Evolutionary conservation across 2,329 filamentous ascomycete genomes (phyloP), one percentile per base, ranked within the genome.

Genomic region (Calonectria honghensis): DNA sequence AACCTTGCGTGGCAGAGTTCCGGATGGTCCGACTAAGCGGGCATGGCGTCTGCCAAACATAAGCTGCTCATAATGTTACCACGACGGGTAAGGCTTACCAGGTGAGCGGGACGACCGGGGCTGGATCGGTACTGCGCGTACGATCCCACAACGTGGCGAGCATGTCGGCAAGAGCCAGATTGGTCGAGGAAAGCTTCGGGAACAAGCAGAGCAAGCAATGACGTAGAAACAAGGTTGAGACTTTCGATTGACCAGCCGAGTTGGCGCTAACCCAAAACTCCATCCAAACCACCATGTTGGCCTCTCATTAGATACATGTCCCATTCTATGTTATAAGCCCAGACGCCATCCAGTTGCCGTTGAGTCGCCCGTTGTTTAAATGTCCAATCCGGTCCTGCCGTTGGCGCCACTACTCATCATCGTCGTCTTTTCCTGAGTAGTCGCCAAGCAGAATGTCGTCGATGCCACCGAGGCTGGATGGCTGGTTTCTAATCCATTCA

Each of bases 401-500:
- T 68, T 76, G 70, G 68, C 51, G 63, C 73, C 61, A 69, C 77
- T 79, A 84, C 39, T 85, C 84, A 50, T 87, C 84, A 48, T 86
- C 85, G 29, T 86, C 90, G 73, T 87, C 85, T 81, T 93, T 94
- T 75, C 90, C 90, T 77, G 89, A 90, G 82, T 93, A 94, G 80
- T 96, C 93, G 16, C 93, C 93, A 41, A 97, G 88, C 66, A 96
- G 86, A 69, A 97, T 92, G 82, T 96, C 94, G 79, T 95, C 93
- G 83, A 90, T 80, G 81, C 89, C 83, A 84, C 89, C 83, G 84
- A 92, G 77, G 83, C 92, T 85, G 84, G 83, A 82, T 24, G 85
- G 84, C 18, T 86, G 87, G 78, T 85, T 90, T 86, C 92, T 88
- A 85, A 95, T 91, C 94, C 94, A 98, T 87, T 99, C 97, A 29